phyloP scores from a whole-genome alignment of 1,284 basidiomycete genomes.

The Cerrena zonata region DNA sequence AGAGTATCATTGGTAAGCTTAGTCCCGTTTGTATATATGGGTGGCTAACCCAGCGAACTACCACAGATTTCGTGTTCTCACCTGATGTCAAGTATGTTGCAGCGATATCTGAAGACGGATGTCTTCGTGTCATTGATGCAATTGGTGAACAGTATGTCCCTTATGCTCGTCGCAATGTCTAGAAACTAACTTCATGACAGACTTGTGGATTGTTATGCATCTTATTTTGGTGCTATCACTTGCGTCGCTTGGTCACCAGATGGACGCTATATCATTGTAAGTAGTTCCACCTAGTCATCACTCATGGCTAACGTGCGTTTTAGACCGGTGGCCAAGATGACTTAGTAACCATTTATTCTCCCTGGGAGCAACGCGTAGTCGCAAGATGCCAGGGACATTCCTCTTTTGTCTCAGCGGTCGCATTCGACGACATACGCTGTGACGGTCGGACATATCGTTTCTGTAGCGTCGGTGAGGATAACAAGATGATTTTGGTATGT shows the following conservation, averaged over 20 bases:
- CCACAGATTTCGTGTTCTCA: constrained; percentile 81
- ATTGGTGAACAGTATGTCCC: constrained; percentile 70
- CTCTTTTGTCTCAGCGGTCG: constrained; percentile 84
- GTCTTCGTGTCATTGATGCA: constrained; percentile 80
- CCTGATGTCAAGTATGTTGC: constrained; percentile 85
- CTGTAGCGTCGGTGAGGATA: constrained; percentile 90
- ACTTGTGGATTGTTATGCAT: constrained; percentile 82
- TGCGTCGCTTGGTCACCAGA: constrained; percentile 94
- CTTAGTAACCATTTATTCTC: constrained; percentile 86
- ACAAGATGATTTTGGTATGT: constrained; percentile 77
- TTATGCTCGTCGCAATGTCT: constrained; percentile 3
- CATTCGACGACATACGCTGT: constrained; percentile 83
- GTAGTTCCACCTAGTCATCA: constrained; percentile 15
- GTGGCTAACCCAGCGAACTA: not conserved
- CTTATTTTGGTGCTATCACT: constrained; percentile 86
- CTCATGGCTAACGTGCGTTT: not conserved
- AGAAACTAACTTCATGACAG: constrained; percentile 32
- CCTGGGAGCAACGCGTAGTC: constrained; percentile 87
- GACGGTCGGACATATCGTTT: constrained; percentile 87
- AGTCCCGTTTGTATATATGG: not conserved
- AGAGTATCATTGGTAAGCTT: constrained; percentile 64
- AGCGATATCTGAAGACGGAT: constrained; percentile 84
- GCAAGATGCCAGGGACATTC: constrained; percentile 95
- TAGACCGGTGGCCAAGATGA: constrained; percentile 90
- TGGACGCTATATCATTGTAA: constrained; percentile 82